Evolutionary conservation across 495 filamentous ascomycete species (phyloP), one percentile per base, ranked within the genome.

Genomic region (Pyrenula massariospora): DNA sequence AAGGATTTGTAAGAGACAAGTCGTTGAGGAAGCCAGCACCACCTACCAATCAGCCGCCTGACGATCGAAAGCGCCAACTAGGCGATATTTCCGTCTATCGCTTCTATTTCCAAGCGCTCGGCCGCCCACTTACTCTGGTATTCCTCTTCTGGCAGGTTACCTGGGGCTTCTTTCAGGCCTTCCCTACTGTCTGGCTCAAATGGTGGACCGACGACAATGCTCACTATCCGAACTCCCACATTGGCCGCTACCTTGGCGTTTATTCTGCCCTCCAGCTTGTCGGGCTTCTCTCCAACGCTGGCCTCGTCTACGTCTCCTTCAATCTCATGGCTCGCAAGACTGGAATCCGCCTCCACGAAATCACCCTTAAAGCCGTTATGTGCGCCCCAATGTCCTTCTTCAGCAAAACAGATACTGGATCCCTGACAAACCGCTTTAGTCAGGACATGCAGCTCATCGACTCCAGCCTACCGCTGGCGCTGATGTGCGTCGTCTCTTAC

Each of bases 391-490:
- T 77, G 70, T 63, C 70, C 5, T 77, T 75, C 63, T 77, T 77
- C 60, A 65, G 73, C 0, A 69, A 60, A 1, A 77, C 73, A 5
- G 74, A 77, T 55, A 73, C 64, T 22, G 76, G 76, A 24, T 58
- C 67, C 11, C 76, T 73, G 5, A 64, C 74, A 23, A 77, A 77
- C 60, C 68, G 81, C 25, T 85, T 84, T 65, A 80, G 77, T 60
- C 80, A 84, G 60, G 82, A 84, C 54, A 68, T 85, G 31, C 70
- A 77, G 51, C 71, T 84, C 3, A 76, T 85, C 22, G 82, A 85
- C 62, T 82, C 75, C 65, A 72, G 79, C 47, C 69, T 72, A 22
- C 80, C 76, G 8, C 63, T 73, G 12, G 72, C 31, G 8, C 5
- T 42, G 31, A 42, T 42, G 31, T 42, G 31, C 31, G 31, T 42